phyloP scores from a whole-genome alignment of 2,329 filamentous ascomycete species.

The Ophiostoma sp. region DNA sequence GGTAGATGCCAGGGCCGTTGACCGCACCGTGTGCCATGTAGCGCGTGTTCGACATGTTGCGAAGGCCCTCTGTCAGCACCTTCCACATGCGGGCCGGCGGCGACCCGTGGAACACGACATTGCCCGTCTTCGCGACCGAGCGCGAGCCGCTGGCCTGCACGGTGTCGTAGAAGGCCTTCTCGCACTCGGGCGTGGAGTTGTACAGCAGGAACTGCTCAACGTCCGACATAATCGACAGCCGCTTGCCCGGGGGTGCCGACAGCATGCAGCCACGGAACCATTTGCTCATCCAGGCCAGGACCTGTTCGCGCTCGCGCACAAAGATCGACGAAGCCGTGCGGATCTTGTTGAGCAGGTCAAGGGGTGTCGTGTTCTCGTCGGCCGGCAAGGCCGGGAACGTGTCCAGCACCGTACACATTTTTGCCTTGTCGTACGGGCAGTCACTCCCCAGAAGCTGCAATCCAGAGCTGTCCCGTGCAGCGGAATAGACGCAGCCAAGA shows the following conservation, averaged over 20 bases:
- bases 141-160: background rate
- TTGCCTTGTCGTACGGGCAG: slow-evolving; percentile 24
- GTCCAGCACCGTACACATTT: slow-evolving; percentile 24
- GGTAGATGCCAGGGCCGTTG: slow-evolving; percentile 25
- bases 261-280: slow-evolving; percentile 28
- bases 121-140: slow-evolving; percentile 2
- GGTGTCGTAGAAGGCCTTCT: slow-evolving; percentile 23
- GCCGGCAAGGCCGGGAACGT: slow-evolving; percentile 26
- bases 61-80: slow-evolving; percentile 27
- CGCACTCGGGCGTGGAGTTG: slow-evolving; percentile 27
- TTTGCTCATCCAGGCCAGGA: slow-evolving; percentile 28
- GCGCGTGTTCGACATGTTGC: slow-evolving; percentile 24
- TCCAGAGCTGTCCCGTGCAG: slow-evolving; percentile 19
- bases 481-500: slow-evolving; percentile 26
- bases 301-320: slow-evolving; percentile 19
- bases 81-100: slow-evolving; percentile 25
- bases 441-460: slow-evolving; percentile 24
- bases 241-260: slow-evolving; percentile 25
- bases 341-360: slow-evolving; percentile 25
- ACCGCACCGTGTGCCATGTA: slow-evolving; percentile 24
- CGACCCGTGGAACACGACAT: slow-evolving; percentile 28
- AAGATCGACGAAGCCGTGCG: background rate
- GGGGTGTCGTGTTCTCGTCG: slow-evolving; percentile 16
- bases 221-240: slow-evolving; percentile 26
- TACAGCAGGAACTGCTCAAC: slow-evolving; percentile 28